Evolutionary conservation across 768 basidiomycete species (phyloP).

Genomic region (Hirschioporus abietinus): DNA sequence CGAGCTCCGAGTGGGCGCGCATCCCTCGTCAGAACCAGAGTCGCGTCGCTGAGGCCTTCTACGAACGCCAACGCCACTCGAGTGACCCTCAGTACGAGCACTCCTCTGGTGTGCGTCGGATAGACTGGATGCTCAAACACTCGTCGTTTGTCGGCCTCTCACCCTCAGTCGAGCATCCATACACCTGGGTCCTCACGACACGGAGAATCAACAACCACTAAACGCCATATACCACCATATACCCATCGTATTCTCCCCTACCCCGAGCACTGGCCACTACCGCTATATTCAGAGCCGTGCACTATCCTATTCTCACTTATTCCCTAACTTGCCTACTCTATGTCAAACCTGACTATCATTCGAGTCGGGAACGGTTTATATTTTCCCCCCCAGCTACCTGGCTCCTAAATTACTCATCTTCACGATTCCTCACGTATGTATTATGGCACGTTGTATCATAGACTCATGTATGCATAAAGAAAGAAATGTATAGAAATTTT

Average conservation of each 20-base stretch:
- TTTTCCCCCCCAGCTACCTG: neutral
- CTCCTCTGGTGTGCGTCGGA: neutral
- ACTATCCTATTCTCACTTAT: neutral
- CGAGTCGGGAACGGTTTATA: neutral
- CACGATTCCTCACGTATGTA: neutral
- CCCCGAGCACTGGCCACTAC: neutral
- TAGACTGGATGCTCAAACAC: conserved; percentile 4
- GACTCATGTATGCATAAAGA: neutral
- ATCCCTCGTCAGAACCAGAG: neutral
- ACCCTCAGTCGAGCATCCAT: neutral
- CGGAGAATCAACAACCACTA: neutral
- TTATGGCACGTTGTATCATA: neutral
- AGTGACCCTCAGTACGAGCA: neutral
- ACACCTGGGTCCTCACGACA: conserved; percentile 2
- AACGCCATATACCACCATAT: neutral
- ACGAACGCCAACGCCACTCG: neutral
- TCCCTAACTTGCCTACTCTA: neutral
- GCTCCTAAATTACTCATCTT: neutral
- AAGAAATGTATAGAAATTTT: neutral
- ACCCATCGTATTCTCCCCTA: neutral
- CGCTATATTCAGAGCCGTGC: neutral
- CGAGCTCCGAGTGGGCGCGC: neutral
- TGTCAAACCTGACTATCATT: neutral
- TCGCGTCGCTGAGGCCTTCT: conserved; percentile 3
- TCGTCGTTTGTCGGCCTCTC: neutral